These are phyloP conservation scores for Schoenoplectus triqueter DNA, from an alignment of 202 grass and related monocot genomes.

Conservation along the genomic window DNA sequence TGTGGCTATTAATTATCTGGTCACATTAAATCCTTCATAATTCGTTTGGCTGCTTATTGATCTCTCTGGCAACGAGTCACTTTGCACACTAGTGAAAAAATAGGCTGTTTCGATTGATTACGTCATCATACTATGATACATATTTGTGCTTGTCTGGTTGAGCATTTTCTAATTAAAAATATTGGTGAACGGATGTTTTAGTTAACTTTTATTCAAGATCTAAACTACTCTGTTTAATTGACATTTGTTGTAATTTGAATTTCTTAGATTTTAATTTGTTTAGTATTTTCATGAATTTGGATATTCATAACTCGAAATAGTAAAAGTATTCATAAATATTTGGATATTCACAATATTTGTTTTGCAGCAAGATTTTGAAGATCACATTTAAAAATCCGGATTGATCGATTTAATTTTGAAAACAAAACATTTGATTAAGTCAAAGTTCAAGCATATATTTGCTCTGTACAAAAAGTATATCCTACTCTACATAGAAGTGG, in stretches of 20 bases:
- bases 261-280: background rate
- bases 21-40: background rate
- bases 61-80: background rate
- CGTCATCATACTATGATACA: background rate
- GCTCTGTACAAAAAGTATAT: background rate
- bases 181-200: background rate
- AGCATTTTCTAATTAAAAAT: background rate
- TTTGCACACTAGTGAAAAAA: conserved; percentile 16
- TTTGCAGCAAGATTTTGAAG: background rate
- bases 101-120: background rate
- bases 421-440: background rate
- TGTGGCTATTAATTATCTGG: background rate
- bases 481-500: too few species aligned
- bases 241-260: background rate
- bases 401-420: background rate
- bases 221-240: too few species aligned
- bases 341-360: background rate
- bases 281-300: background rate
- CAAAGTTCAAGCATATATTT: background rate
- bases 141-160: too few species aligned
- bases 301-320: background rate
- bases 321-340: too few species aligned
- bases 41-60: background rate
- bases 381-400: background rate
- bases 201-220: too few species aligned